These are phyloP conservation scores for Allium fistulosum DNA, from an alignment of 106 monocot species.

Conservation along the genomic window DNA sequence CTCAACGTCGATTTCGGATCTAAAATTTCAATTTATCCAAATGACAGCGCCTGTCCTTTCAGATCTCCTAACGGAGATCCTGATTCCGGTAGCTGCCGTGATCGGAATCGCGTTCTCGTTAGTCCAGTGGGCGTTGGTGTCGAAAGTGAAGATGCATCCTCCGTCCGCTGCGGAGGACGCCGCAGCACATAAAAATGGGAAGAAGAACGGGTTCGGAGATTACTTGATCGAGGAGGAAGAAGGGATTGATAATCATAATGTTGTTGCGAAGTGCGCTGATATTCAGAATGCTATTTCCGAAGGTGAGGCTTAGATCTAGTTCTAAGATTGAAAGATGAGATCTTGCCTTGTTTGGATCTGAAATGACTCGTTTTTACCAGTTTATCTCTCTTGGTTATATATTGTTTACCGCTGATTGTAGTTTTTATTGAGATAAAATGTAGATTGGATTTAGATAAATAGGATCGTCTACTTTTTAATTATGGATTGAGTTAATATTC, in stretches of 20 bases:
- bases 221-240: slow-evolving; percentile 48
- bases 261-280: slow-evolving; percentile 25
- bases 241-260: slow-evolving; percentile 8
- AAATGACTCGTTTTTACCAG: no score
- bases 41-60: slow-evolving; percentile 35
- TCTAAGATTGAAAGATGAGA: neutral
- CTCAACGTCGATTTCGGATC: no score
- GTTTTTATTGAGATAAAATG: neutral
- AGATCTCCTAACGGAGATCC: slow-evolving; percentile 57
- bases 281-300: slow-evolving; percentile 35
- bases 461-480: no score
- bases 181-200: neutral
- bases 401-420: neutral
- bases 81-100: slow-evolving; percentile 64
- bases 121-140: slow-evolving; percentile 70
- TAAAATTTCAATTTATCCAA: neutral
- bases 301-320: slow-evolving; percentile 11
- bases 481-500: no score
- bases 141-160: slow-evolving; percentile 40
- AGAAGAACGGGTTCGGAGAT: slow-evolving; percentile 59
- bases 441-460: no score
- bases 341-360: neutral
- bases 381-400: neutral
- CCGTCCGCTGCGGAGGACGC: slow-evolving; percentile 17
- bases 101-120: slow-evolving; percentile 73